Conservation (phyloP, 129 eudicot genomes). For the Smallanthus sonchifolius region DNA sequence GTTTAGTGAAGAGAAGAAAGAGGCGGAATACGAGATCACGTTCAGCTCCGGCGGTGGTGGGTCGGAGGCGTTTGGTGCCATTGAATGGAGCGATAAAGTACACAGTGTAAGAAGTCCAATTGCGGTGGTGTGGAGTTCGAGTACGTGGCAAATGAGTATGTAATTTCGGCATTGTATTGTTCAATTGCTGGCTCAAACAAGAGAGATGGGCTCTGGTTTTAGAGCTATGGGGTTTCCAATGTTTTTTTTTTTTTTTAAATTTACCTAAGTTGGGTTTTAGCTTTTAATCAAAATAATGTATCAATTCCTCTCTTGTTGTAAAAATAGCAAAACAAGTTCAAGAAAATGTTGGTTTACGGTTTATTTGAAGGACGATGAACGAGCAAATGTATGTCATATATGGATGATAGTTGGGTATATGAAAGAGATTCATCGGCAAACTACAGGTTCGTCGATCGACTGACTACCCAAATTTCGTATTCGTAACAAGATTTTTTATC, state of each 20-base stretch:
- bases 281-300: conserved; percentile 9
- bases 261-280: not conserved
- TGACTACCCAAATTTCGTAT: too few relatives aligned
- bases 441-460: too few relatives aligned
- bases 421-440: too few relatives aligned
- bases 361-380: too few relatives aligned
- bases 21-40: conserved; percentile 56
- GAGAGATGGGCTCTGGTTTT: not conserved
- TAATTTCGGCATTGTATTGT: conserved; percentile 6
- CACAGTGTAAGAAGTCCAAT: conserved; percentile 90
- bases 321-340: conserved; percentile 13
- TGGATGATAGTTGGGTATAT: too few relatives aligned
- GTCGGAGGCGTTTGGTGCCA: conserved; percentile 58
- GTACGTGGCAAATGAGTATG: conserved; percentile 28
- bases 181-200: not conserved
- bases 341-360: not conserved
- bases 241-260: not conserved
- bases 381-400: too few relatives aligned
- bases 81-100: conserved; percentile 77
- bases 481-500: too few relatives aligned
- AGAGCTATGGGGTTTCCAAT: not conserved
- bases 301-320: conserved; percentile 26
- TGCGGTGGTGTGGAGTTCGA: conserved; percentile 52
- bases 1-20: conserved; percentile 44
- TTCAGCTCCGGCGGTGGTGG: conserved; percentile 36